phyloP scores from a whole-genome alignment of 306 rosid genomes.

The Cucurbita argyrosperma region DNA sequence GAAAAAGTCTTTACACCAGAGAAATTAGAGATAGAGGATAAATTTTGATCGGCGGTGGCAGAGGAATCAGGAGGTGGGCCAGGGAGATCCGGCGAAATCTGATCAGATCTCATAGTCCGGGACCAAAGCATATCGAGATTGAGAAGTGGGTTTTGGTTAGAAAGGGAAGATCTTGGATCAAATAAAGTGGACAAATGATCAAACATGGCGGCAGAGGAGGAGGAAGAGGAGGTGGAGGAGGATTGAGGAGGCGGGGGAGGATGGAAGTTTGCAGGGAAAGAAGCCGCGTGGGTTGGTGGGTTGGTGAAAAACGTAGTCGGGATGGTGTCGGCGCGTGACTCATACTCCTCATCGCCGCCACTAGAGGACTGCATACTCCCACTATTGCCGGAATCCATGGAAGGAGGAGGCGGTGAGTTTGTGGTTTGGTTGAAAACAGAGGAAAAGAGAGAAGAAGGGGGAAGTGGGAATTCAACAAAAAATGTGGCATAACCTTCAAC shows the following conservation, averaged over 20 bases:
- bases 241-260: slow-evolving; percentile 8
- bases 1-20: neutral
- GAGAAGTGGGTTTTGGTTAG: slow-evolving; percentile 14
- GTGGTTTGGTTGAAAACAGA: no score
- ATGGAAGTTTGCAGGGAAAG: slow-evolving; percentile 9
- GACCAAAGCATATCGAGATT: slow-evolving; percentile 56
- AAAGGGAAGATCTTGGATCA: slow-evolving; percentile 29
- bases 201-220: slow-evolving; percentile 5
- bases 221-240: neutral
- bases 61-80: slow-evolving; percentile 14
- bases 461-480: no score
- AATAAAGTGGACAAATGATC: slow-evolving; percentile 49
- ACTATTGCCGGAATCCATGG: slow-evolving; percentile 82
- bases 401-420: neutral
- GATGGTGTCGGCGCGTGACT: slow-evolving; percentile 62
- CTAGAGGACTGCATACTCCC: slow-evolving; percentile 89
- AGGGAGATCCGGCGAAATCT: slow-evolving; percentile 11
- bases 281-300: slow-evolving; percentile 5
- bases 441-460: neutral
- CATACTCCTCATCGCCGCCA: slow-evolving; percentile 78
- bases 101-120: slow-evolving; percentile 23
- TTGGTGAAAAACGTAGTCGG: slow-evolving; percentile 26
- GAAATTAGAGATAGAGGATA: slow-evolving; percentile 14
- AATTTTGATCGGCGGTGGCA: neutral
- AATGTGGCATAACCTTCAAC: no score